These are phyloP conservation scores for Chlamydomonas eustigma DNA, from an alignment of 139 green algal genomes.

Conservation along the genomic window DNA sequence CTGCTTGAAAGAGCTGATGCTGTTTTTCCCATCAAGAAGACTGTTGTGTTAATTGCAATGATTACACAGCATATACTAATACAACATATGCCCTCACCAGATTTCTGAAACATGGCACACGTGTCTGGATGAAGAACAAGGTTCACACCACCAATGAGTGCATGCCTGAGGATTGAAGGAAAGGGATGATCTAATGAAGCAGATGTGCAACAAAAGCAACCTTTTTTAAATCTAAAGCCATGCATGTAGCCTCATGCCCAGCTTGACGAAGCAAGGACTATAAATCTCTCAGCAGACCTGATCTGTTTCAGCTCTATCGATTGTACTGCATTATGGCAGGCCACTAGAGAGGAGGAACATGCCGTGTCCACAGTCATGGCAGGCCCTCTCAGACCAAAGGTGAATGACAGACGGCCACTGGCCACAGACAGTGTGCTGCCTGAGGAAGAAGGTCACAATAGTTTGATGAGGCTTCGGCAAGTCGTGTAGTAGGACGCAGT, in stretches of 20 bases:
- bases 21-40: too few species aligned
- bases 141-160: conserved; percentile 59
- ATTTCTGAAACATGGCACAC: conserved; percentile 51
- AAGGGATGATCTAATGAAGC: conserved; percentile 14
- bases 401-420: conserved; percentile 72
- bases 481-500: too few species aligned
- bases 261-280: too few species aligned
- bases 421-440: conserved; percentile 64
- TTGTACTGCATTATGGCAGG: conserved; percentile 40
- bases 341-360: conserved; percentile 74
- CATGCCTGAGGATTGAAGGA: conserved; percentile 7
- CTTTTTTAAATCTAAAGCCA: too few species aligned
- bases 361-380: conserved; percentile 75
- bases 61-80: too few species aligned
- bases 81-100: conserved; percentile 20
- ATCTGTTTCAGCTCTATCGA: conserved; percentile 27
- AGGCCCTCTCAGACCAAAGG: conserved; percentile 70
- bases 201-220: too few species aligned
- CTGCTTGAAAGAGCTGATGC: too few species aligned
- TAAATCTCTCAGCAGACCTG: too few species aligned
- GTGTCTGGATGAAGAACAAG: conserved; percentile 58
- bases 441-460: conserved; percentile 33
- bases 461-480: too few species aligned
- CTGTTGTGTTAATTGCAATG: too few species aligned
- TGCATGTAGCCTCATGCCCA: too few species aligned